Conservation (phyloP, 768 basidiomycete genomes). For the Pisolithus microcarpus region DNA sequence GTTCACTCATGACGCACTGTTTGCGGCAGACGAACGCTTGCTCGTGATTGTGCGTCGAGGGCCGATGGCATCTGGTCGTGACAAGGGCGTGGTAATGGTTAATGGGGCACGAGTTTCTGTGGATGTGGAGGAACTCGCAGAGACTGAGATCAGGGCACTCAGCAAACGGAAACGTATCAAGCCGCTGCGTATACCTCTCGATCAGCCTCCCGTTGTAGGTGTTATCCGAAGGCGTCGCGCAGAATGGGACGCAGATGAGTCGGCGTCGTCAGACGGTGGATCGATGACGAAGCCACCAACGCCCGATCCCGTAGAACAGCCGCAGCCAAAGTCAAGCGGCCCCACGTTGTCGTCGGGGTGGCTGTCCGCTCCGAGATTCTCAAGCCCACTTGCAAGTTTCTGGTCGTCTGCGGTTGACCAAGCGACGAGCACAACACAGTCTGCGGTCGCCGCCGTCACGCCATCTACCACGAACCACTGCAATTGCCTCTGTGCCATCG, state of each 20-base stretch:
- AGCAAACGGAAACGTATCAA: conserved; percentile 81
- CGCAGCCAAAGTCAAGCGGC: conserved; percentile 3
- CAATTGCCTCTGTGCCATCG: conserved; percentile 38
- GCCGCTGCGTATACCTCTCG: conserved; percentile 80
- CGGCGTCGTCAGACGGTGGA: conserved; percentile 14
- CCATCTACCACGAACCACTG: conserved; percentile 39
- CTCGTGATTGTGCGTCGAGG: conserved; percentile 69
- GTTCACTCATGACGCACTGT: conserved; percentile 76
- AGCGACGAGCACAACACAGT: conserved; percentile 65
- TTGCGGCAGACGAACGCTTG: conserved; percentile 70
- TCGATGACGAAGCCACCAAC: conserved; percentile 10
- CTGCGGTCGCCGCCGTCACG: conserved; percentile 70
- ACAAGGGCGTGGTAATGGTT: conserved; percentile 78
- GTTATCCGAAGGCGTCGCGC: conserved; percentile 61
- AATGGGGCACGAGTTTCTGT: conserved; percentile 82
- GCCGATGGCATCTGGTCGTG: conserved; percentile 50
- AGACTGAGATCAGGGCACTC: conserved; percentile 77
- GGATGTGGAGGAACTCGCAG: conserved; percentile 83
- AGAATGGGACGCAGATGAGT: conserved; percentile 61
- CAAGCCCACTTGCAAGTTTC: conserved; percentile 65
- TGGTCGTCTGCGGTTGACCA: conserved; percentile 72
- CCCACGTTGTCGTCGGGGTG: conserved; percentile 30
- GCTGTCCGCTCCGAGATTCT: conserved; percentile 56
- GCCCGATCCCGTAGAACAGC: conserved; percentile 13
- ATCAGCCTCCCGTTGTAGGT: conserved; percentile 81